Evolutionary conservation across 2,329 filamentous ascomycete species (phyloP).

Genomic region (Cercospora berteroae): DNA sequence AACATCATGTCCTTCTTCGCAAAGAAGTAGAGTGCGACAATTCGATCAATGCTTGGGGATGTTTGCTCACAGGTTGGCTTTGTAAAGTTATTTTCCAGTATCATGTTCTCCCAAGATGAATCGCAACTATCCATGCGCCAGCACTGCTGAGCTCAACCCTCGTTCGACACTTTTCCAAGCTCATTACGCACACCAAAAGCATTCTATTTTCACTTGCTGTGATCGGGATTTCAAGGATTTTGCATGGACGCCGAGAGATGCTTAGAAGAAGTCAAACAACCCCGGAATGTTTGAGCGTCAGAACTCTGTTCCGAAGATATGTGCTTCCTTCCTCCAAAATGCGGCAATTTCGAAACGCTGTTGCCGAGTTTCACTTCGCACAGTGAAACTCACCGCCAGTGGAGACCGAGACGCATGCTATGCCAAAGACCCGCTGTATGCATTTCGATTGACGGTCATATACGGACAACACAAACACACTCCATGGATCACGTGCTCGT

Average conservation of each 20-base stretch:
- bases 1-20: constrained; percentile 91
- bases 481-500: no score
- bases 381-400: no score
- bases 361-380: no score
- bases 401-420: no score
- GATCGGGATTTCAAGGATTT: no score
- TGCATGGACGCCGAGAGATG: not conserved
- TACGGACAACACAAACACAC: no score
- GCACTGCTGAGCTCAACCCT: not conserved
- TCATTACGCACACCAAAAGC: not conserved
- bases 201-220: not conserved
- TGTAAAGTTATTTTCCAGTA: not conserved
- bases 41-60: not conserved
- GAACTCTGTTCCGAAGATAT: no score
- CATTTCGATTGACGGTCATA: no score
- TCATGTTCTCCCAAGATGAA: not conserved
- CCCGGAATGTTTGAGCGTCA: no score
- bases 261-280: not conserved
- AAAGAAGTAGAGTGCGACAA: constrained; percentile 61
- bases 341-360: no score
- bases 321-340: no score
- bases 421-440: no score
- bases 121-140: not conserved
- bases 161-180: not conserved
- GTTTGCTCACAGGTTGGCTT: not conserved